Evolutionary conservation across 2,329 filamentous ascomycete species (phyloP).

Genomic region (Colletotrichum sp.): DNA sequence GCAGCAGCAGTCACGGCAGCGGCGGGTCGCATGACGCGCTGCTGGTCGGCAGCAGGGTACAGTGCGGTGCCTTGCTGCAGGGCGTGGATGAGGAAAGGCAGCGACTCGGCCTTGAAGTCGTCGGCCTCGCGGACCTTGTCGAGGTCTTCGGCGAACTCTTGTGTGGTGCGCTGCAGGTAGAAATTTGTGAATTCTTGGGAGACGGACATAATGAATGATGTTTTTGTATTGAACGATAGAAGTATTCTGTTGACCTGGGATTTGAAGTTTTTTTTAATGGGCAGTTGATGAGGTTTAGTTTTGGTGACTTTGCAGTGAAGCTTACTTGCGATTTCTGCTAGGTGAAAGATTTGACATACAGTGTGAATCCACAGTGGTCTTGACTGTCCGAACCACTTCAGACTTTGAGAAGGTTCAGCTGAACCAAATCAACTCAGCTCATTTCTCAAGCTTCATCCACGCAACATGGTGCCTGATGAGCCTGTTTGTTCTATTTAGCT

Average conservation of each 20-base stretch:
- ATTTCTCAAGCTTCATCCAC: background rate
- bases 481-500: background rate
- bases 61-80: conserved; percentile 70
- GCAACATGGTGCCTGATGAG: background rate
- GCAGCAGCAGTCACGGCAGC: background rate
- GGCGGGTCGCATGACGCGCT: conserved; percentile 18
- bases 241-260: background rate
- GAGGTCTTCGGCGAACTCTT: conserved; percentile 76
- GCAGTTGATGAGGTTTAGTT: background rate
- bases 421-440: background rate
- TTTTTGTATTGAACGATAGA: background rate
- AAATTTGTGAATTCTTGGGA: conserved; percentile 61
- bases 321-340: background rate
- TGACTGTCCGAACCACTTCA: background rate
- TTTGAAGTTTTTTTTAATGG: background rate
- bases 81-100: conserved; percentile 70
- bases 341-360: conserved; percentile 10
- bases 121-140: conserved; percentile 71
- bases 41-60: conserved; percentile 57
- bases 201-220: background rate
- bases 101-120: conserved; percentile 72
- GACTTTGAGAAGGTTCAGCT: background rate
- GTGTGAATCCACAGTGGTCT: background rate
- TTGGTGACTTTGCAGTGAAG: background rate
- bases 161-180: conserved; percentile 73